Evolutionary conservation across 2,329 filamentous ascomycete genomes (phyloP).

Genomic region (Chlorencoelia australis): DNA sequence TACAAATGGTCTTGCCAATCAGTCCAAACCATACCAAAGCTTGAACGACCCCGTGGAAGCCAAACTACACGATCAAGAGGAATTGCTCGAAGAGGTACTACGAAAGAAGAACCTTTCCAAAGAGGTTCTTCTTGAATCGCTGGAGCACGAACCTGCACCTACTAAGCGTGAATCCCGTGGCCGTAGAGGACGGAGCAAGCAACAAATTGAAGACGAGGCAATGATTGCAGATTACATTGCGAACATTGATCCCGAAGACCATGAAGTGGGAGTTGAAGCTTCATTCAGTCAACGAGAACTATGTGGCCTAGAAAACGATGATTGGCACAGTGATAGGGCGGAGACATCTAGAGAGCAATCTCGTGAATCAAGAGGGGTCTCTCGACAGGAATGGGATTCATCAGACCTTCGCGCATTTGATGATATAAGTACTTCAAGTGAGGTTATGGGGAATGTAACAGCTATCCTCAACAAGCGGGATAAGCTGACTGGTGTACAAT

Average conservation of each 20-base stretch:
- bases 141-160: background rate
- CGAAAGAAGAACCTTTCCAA: conserved; percentile 4
- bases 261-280: background rate
- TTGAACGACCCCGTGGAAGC: conserved; percentile 24
- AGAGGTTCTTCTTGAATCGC: background rate
- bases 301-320: conserved; percentile 35
- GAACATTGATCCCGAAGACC: conserved; percentile 27
- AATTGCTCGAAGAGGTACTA: conserved; percentile 22
- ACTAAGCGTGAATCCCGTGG: conserved; percentile 2
- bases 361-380: conserved; percentile 1
- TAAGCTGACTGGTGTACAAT: conserved; percentile 36
- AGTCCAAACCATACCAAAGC: conserved; percentile 16
- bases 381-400: conserved; percentile 31
- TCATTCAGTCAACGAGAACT: conserved; percentile 30
- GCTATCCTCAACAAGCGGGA: conserved; percentile 36
- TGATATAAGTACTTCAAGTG: conserved; percentile 39
- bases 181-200: conserved; percentile 5
- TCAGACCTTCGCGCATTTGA: conserved; percentile 37
- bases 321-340: conserved; percentile 24
- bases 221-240: conserved; percentile 26
- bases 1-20: background rate
- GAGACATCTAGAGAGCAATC: conserved; percentile 14
- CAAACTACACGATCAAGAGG: conserved; percentile 19
- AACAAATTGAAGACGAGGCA: conserved; percentile 14
- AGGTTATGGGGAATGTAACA: conserved; percentile 31